Conservation (phyloP, 1,284 basidiomycete genomes). For the Ustilago sp. region DNA sequence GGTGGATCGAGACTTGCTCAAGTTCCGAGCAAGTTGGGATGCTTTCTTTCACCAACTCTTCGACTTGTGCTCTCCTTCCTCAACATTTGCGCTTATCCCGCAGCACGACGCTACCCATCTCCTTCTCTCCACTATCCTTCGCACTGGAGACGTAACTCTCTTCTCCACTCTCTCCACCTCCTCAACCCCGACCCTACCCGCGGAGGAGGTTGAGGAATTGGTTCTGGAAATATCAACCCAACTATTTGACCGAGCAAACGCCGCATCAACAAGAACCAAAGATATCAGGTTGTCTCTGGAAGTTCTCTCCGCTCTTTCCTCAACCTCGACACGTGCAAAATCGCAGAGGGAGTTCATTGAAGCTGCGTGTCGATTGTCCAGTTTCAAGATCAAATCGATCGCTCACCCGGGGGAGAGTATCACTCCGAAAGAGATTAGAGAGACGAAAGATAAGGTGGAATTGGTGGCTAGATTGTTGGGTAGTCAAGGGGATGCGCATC, state of each 20-base stretch:
- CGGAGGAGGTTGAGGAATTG: conserved; percentile 20
- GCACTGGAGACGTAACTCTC: conserved; percentile 34
- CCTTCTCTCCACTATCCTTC: conserved; percentile 23
- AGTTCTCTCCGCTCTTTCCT: conserved; percentile 22
- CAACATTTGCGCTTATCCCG: conserved; percentile 10
- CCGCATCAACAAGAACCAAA: conserved; percentile 26
- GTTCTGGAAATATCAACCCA: conserved; percentile 30
- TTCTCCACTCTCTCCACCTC: conserved; percentile 27
- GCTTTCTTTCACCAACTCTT: conserved; percentile 19
- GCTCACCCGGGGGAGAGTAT: conserved; percentile 11
- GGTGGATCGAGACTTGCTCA: conserved; percentile 8
- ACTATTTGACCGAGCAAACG: conserved; percentile 29
- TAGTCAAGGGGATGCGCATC: conserved; percentile 37
- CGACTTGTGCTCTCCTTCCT: background rate
- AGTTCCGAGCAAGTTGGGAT: conserved; percentile 29
- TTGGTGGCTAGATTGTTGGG: conserved; percentile 34
- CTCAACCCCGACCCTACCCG: background rate
- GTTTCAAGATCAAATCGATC: conserved; percentile 44
- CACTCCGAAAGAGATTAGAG: conserved; percentile 35
- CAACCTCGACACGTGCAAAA: background rate
- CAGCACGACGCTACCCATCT: background rate
- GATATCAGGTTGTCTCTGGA: conserved; percentile 32
- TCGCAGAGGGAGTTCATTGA: conserved; percentile 45
- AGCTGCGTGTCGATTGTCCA: conserved; percentile 43
- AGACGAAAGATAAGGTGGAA: conserved; percentile 26